These are phyloP conservation scores for Xylariaceae sp. DNA, from an alignment of 2,329 filamentous ascomycete species.

Conservation along the genomic window DNA sequence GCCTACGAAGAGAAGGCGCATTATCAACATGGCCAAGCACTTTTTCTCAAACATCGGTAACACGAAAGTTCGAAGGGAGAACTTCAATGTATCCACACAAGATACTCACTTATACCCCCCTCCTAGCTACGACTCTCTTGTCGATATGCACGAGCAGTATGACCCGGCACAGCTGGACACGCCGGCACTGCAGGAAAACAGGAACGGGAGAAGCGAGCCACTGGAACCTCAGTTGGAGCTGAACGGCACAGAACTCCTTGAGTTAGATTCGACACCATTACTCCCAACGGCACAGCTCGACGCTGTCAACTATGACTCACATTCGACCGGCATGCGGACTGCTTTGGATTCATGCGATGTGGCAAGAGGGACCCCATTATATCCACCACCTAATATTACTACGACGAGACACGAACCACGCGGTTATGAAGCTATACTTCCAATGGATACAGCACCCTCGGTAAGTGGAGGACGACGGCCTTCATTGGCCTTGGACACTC, in stretches of 20 bases:
- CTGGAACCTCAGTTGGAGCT: conserved; percentile 48
- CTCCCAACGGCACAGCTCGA: conserved; percentile 37
- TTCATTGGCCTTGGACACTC: conserved; percentile 41
- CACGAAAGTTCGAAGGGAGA: conserved; percentile 47
- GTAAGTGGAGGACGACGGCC: conserved; percentile 31
- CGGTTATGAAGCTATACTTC: conserved; percentile 16
- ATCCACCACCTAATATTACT: not conserved
- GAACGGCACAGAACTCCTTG: conserved; percentile 56
- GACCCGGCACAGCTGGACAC: conserved; percentile 32
- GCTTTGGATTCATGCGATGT: not conserved
- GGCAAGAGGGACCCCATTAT: not conserved
- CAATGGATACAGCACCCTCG: conserved; percentile 12
- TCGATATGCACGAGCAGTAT: conserved; percentile 34
- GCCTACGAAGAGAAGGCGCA: conserved; percentile 57
- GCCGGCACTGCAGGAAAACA: conserved; percentile 19
- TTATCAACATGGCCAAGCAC: conserved; percentile 58
- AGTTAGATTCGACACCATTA: conserved; percentile 57
- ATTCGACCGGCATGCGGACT: conserved; percentile 15
- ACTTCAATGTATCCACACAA: conserved; percentile 37
- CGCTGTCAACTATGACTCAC: conserved; percentile 35
- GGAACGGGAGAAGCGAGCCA: conserved; percentile 10
- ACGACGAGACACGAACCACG: conserved; percentile 3
- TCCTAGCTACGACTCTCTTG: conserved; percentile 54
- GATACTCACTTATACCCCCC: conserved; percentile 46
- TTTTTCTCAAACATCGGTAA: conserved; percentile 61